Evolutionary conservation across 495 filamentous ascomycete genomes (phyloP).

Genomic region (Talaromyces trachyspermus): DNA sequence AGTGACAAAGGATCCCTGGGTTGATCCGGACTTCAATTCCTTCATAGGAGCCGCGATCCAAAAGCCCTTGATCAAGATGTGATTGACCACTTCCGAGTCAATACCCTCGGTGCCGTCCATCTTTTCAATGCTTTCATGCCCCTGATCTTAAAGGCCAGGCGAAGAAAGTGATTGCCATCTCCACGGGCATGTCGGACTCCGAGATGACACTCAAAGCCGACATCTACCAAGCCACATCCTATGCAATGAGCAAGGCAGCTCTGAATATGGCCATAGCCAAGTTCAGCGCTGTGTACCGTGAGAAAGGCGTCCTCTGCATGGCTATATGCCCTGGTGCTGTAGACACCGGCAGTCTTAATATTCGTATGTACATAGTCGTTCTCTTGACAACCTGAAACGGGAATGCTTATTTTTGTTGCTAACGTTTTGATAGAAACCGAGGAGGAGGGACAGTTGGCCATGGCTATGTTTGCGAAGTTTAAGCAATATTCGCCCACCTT

Average conservation of each 20-base stretch:
- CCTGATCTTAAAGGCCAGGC: slow-evolving; percentile 29
- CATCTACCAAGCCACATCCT: slow-evolving; percentile 16
- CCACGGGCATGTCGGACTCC: slow-evolving; percentile 24
- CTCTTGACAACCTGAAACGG: too few relatives aligned
- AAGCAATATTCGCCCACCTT: slow-evolving; percentile 8
- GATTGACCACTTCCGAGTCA: slow-evolving; percentile 20
- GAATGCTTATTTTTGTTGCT: not conserved
- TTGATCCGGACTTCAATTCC: not conserved
- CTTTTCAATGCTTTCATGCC: slow-evolving; percentile 39
- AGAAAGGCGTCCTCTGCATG: slow-evolving; percentile 9
- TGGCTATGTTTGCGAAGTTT: slow-evolving; percentile 7
- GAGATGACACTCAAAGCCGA: slow-evolving; percentile 18
- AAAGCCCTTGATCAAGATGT: slow-evolving; percentile 16
- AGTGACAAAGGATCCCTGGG: not conserved
- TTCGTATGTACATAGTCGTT: slow-evolving; percentile 4
- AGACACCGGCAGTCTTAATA: slow-evolving; percentile 18
- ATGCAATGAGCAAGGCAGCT: slow-evolving; percentile 33
- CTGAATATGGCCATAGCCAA: not conserved
- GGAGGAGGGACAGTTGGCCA: slow-evolving; percentile 3
- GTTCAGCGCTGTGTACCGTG: slow-evolving; percentile 7
- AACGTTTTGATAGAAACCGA: slow-evolving; percentile 2
- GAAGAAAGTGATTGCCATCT: slow-evolving; percentile 43
- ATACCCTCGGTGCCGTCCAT: slow-evolving; percentile 32
- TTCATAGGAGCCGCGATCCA: slow-evolving; percentile 15
- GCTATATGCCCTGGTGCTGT: slow-evolving; percentile 16